Percentiles rank a stretch among this genome's conserved stretches.
Conservation (phyloP, 148 eudicot genomes). For the Spergularia marina region DNA sequence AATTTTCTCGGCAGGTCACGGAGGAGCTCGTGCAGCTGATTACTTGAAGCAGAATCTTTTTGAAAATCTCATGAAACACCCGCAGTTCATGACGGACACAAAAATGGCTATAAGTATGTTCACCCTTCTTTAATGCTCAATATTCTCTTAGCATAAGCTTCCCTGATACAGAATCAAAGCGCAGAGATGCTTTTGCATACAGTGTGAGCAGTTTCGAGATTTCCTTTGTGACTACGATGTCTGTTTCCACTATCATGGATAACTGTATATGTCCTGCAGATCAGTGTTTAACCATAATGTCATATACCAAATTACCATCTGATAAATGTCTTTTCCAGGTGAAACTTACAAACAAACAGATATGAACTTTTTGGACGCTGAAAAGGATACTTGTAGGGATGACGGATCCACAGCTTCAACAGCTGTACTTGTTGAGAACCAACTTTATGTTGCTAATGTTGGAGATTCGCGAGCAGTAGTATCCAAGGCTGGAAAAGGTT, state of each 20-base stretch:
- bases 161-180: background rate
- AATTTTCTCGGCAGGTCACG: constrained; percentile 69
- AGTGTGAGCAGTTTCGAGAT: background rate
- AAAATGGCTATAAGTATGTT: constrained; percentile 85
- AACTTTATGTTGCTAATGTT: constrained; percentile 94
- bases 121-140: constrained; percentile 14
- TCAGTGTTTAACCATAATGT: background rate
- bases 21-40: constrained; percentile 95
- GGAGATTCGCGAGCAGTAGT: constrained; percentile 93
- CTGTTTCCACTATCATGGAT: background rate
- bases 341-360: constrained; percentile 87
- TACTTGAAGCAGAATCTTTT: constrained; percentile 84
- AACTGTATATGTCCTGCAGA: constrained; percentile 1
- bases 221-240: constrained; percentile 2
- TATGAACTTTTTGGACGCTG: constrained; percentile 73
- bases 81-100: constrained; percentile 66
- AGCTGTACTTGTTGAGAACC: constrained; percentile 88
- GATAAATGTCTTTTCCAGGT: constrained; percentile 46
- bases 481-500: constrained; percentile 91
- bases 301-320: constrained; percentile 13
- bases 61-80: constrained; percentile 81
- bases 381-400: constrained; percentile 81
- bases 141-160: background rate
- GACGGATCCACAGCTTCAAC: constrained; percentile 99
- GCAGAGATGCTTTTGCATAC: background rate